Conservation (phyloP, 2,329 filamentous ascomycete species). For the Allantophomopsis cytisporea region DNA sequence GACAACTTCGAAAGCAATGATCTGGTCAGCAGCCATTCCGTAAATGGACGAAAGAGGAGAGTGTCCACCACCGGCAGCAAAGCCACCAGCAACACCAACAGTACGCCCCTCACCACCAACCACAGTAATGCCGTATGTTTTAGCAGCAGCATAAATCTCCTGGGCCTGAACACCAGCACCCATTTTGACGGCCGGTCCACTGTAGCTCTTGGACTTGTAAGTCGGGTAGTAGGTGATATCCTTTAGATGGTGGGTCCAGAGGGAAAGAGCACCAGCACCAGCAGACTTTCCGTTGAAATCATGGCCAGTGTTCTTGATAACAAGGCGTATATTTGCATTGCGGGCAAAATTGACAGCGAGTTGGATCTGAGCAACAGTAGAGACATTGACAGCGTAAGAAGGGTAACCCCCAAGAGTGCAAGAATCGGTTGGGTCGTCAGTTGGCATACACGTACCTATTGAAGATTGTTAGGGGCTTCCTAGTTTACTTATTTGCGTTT, state of each 20-base stretch:
- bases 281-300: conserved; percentile 41
- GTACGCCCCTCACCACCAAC: conserved; percentile 36
- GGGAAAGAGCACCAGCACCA: conserved; percentile 39
- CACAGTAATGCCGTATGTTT: conserved; percentile 26
- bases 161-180: conserved; percentile 36
- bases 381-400: conserved; percentile 16
- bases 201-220: conserved; percentile 27
- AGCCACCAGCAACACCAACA: conserved; percentile 46
- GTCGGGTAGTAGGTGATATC: conserved; percentile 22
- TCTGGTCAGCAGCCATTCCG: conserved; percentile 46
- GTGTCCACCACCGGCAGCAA: conserved; percentile 46
- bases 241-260: conserved; percentile 44
- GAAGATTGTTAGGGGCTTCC: too few species aligned
- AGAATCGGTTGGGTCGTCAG: conserved; percentile 19
- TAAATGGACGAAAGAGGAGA: conserved; percentile 35
- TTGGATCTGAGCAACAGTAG: conserved; percentile 9
- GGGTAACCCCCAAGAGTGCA: conserved; percentile 24
- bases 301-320: conserved; percentile 42
- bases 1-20: conserved; percentile 41
- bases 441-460: conserved; percentile 17
- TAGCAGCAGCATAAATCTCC: conserved; percentile 28
- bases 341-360: conserved; percentile 22
- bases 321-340: conserved; percentile 23
- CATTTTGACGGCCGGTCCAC: conserved; percentile 34
- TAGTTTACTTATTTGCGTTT: too few species aligned